phyloP scores from a whole-genome alignment of 2,329 filamentous ascomycete species.

The Exophiala viscosa region DNA sequence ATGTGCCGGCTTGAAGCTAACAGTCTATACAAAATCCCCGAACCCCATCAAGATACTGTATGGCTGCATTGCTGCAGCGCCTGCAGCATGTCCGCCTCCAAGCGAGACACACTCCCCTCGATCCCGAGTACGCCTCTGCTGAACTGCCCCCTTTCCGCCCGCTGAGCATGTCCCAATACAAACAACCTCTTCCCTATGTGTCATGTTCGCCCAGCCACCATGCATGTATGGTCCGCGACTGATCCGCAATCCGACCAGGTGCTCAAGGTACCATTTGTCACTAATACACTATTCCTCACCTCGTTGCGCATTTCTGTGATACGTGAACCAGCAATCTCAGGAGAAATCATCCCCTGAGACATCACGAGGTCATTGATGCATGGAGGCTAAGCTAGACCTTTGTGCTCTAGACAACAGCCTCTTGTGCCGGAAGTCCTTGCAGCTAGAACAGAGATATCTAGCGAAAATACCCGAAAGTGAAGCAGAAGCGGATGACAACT shows the following conservation, averaged over 20 bases:
- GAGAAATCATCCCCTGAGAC: conserved; percentile 21
- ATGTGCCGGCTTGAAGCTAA: neutral
- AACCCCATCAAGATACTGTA: neutral
- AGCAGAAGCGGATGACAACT: neutral
- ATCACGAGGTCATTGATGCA: neutral
- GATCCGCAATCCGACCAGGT: conserved; percentile 16
- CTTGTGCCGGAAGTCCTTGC: conserved; percentile 3
- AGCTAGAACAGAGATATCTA: conserved; percentile 1
- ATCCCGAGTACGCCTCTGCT: conserved; percentile 9
- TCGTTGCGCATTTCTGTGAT: conserved; percentile 14
- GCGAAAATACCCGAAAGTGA: neutral
- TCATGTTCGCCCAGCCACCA: conserved; percentile 22
- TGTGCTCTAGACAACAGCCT: conserved; percentile 8
- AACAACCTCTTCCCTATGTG: neutral
- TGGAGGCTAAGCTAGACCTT: too few species aligned
- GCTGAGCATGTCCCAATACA: neutral
- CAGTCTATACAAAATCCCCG: conserved; percentile 2
- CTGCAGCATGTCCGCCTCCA: neutral
- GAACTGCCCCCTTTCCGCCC: neutral
- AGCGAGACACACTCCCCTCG: conserved; percentile 4
- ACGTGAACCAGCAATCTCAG: conserved; percentile 14
- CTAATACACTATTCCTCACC: conserved; percentile 9
- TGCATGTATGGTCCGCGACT: conserved; percentile 8
- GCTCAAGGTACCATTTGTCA: conserved; percentile 20
- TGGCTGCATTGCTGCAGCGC: too few species aligned